Evolutionary conservation across 2,329 filamentous ascomycete species (phyloP).

Genomic region (Botrytis fragariae): DNA sequence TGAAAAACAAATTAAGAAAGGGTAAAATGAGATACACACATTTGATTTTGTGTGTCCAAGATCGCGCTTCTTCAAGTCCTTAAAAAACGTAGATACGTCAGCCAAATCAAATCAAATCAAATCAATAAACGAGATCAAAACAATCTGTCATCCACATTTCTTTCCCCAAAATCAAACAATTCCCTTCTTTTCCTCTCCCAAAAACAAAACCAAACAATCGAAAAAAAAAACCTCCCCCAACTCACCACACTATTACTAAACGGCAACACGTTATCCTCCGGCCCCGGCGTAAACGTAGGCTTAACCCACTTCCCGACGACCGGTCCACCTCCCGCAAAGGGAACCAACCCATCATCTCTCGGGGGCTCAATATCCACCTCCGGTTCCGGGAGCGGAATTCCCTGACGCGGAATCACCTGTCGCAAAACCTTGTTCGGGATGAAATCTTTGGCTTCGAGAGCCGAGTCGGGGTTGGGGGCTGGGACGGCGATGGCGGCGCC

Average conservation of each 20-base stretch:
- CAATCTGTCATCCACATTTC: no score
- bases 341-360: background rate
- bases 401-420: background rate
- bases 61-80: background rate
- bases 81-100: background rate
- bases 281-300: background rate
- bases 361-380: background rate
- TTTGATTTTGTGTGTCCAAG: background rate
- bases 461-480: background rate
- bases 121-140: no score
- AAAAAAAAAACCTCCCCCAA: background rate
- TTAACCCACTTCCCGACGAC: background rate
- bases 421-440: background rate
- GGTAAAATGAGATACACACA: background rate
- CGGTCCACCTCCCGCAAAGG: background rate
- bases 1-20: no score
- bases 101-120: background rate
- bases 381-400: background rate
- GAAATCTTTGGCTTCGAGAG: background rate
- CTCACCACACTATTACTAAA: conserved; percentile 16
- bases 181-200: no score
- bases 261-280: background rate
- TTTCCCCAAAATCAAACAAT: no score
- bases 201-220: no score
- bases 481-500: background rate